These are phyloP conservation scores for Trichosporon inkin DNA, from an alignment of 1,284 basidiomycete genomes.

Conservation along the genomic window DNA sequence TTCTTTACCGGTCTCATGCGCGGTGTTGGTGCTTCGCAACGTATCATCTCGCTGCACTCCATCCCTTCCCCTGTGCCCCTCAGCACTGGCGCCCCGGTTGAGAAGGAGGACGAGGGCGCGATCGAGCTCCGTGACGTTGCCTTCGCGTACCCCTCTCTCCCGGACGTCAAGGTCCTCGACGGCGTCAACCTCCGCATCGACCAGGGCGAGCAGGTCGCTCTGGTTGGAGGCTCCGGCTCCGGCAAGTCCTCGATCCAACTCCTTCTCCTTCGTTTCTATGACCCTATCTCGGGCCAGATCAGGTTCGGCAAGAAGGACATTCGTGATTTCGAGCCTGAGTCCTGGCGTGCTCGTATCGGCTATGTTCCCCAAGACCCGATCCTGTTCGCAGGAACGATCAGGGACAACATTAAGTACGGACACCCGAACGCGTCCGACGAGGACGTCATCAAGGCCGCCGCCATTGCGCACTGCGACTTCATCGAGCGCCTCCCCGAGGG, in stretches of 20 bases:
- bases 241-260: constrained; percentile 60
- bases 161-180: constrained; percentile 75
- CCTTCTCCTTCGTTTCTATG: constrained; percentile 85
- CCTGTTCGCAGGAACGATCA: constrained; percentile 75
- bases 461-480: constrained; percentile 48
- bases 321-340: constrained; percentile 66
- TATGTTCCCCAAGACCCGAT: constrained; percentile 58
- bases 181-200: constrained; percentile 55
- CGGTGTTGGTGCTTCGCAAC: constrained; percentile 48
- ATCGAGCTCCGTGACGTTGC: constrained; percentile 63
- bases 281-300: constrained; percentile 68
- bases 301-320: constrained; percentile 72
- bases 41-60: constrained; percentile 43
- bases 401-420: constrained; percentile 65
- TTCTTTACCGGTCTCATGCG: constrained; percentile 51
- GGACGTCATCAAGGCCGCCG: constrained; percentile 41
- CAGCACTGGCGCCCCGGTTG: constrained; percentile 36
- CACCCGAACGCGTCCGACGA: constrained; percentile 38
- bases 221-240: constrained; percentile 51
- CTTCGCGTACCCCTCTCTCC: constrained; percentile 88
- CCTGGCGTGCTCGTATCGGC: constrained; percentile 81
- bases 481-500: constrained; percentile 45
- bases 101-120: constrained; percentile 56
- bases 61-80: constrained; percentile 44
- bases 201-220: constrained; percentile 51